Evolutionary conservation across 2,329 filamentous ascomycete genomes (phyloP).

Genomic region (Aspergillus jensenii): DNA sequence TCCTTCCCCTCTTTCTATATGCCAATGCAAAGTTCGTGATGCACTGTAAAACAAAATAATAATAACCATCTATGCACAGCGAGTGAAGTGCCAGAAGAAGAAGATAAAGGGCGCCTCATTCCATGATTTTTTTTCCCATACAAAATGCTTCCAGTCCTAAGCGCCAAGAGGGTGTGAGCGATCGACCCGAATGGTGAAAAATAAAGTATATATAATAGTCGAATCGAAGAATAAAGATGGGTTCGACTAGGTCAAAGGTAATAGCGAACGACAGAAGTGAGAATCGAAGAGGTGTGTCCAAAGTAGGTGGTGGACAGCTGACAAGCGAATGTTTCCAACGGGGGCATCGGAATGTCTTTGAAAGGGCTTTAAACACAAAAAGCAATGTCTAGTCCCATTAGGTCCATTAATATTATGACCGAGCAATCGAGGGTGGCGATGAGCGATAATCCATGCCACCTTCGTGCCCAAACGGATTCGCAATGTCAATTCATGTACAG

Average conservation of each 20-base stretch:
- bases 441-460: conserved; percentile 12
- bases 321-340: conserved; percentile 41
- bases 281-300: conserved; percentile 27
- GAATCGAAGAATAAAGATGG: conserved; percentile 28
- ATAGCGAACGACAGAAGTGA: conserved; percentile 36
- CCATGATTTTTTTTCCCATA: conserved; percentile 26
- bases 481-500: conserved; percentile 39
- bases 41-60: conserved; percentile 20
- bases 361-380: conserved; percentile 4
- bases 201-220: conserved; percentile 30
- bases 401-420: conserved; percentile 41
- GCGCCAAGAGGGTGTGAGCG: conserved; percentile 39
- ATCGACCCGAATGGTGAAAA: conserved; percentile 39
- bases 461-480: conserved; percentile 19
- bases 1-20: conserved; percentile 29
- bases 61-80: conserved; percentile 37
- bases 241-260: conserved; percentile 29
- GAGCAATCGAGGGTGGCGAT: conserved; percentile 21
- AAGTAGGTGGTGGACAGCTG: conserved; percentile 19
- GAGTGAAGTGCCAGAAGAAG: conserved; percentile 37
- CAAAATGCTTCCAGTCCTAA: conserved; percentile 28
- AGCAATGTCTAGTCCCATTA: conserved; percentile 7
- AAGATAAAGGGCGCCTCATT: conserved; percentile 23
- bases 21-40: conserved; percentile 34
- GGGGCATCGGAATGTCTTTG: conserved; percentile 15